Evolutionary conservation across 2,329 filamentous ascomycete genomes (phyloP), one percentile per base, ranked within the genome.

Genomic region (Neofusicoccum sp.): DNA sequence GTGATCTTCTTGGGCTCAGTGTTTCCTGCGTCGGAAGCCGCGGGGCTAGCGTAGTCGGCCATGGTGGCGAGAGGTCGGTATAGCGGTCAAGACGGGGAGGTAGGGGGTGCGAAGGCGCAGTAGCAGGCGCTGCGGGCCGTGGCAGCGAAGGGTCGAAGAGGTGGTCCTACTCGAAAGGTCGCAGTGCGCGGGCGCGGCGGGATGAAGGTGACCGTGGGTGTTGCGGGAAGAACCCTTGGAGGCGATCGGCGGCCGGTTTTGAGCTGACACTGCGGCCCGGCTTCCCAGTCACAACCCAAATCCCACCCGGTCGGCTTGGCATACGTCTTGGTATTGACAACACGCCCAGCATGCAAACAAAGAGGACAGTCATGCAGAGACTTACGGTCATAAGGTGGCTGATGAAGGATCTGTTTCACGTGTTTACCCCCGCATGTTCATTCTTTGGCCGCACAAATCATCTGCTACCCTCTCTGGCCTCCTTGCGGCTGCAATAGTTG

Each of bases 1-100:
- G 92, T 93, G 78, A 98, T 93, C 78, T 96, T 92, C 79, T 94
- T 79, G 48, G 75, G 69, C 47, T 68, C 64, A 22, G 22, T 22
- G 43, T 68, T 70, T 59, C 66, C 88, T 67, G 72, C 71, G 14
- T 70, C 70, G 44, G 67, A 65, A 8, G 67, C 67, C 52, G 71
- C 73, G 54, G 78, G 75, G 56, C 45, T 61, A 22, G 56, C 56
- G 56, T 64, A 64, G 16, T 47, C 63, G 37, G 56, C 52, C 56
- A 56, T 64, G 43, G 36, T 12, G 31, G 16, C 4, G 48, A 16
- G 31, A 14, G 47, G 41, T 28, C 9, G 16, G 37, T 28, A 22
- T 16, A 29, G 48, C 28, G n/a, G 41, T 33, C 41, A 12, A 16
- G 11, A n/a, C 2, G 16, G 6, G 28, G 6, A 7, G 7, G 11